A percentile compares a stretch with the other conserved stretches of the same genome.
phyloP scores from a whole-genome alignment of 1,139 yeast genomes.

The Suhomyces bokatorum region DNA sequence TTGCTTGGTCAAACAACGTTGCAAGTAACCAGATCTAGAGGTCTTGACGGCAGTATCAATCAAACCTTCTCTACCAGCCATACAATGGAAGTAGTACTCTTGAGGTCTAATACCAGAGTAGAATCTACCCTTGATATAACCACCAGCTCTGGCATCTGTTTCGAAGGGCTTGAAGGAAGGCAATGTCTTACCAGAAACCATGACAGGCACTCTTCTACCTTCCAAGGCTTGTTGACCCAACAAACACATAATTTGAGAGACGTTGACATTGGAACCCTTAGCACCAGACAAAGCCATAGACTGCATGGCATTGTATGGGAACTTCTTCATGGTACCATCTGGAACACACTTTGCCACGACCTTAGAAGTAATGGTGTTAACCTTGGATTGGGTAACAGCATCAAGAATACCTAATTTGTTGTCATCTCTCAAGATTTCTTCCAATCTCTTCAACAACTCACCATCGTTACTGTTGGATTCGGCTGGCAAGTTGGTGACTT shows the following conservation, averaged over 20 bases:
- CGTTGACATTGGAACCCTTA: slow-evolving; percentile 97
- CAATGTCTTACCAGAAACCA: slow-evolving; percentile 97
- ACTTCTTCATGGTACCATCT: slow-evolving; percentile 90
- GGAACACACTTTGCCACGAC: slow-evolving; percentile 96
- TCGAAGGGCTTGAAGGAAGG: slow-evolving; percentile 97
- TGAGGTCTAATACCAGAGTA: slow-evolving; percentile 99
- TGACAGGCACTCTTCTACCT: slow-evolving; percentile 98
- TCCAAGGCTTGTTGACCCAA: slow-evolving; percentile 99
- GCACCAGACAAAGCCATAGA: slow-evolving; percentile 99
- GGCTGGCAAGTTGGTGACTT: slow-evolving; percentile 79
- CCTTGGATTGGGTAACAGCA: slow-evolving; percentile 94
- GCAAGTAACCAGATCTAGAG: slow-evolving; percentile 96
- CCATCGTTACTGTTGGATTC: slow-evolving; percentile 56
- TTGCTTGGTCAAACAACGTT: slow-evolving; percentile 97
- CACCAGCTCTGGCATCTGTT: slow-evolving; percentile 98
- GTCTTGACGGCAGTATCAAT: slow-evolving; percentile 99
- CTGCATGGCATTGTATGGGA: slow-evolving; percentile 97
- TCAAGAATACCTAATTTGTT: slow-evolving; percentile 89
- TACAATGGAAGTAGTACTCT: slow-evolving; percentile 99
- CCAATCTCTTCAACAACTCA: slow-evolving; percentile 85
- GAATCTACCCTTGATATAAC: slow-evolving; percentile 95
- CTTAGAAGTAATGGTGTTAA: slow-evolving; percentile 85
- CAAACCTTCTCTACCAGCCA: slow-evolving; percentile 99
- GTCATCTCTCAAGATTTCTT: slow-evolving; percentile 93
- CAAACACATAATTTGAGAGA: slow-evolving; percentile 98